phyloP scores from a whole-genome alignment of 139 green algal genomes.

The Limnomonas spitsbergensis region DNA sequence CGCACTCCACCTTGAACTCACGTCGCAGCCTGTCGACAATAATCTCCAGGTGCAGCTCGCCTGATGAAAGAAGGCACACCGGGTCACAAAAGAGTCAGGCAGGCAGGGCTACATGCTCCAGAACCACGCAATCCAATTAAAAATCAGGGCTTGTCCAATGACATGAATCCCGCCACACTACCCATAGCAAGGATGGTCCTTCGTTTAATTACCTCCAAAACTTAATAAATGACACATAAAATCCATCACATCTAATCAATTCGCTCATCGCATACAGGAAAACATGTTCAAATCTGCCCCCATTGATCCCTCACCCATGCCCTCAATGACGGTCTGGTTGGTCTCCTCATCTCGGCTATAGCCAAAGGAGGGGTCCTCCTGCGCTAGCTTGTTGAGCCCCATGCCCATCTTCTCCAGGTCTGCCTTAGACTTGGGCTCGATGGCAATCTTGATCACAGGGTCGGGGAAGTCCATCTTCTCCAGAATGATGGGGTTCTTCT shows the following conservation, averaged over 20 bases:
- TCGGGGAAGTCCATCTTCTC: slow-evolving; percentile 99
- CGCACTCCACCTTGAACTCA: slow-evolving; percentile 97
- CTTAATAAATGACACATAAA: too few relatives aligned
- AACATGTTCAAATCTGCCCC: too few relatives aligned
- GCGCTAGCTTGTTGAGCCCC: slow-evolving; percentile 93
- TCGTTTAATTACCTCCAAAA: too few relatives aligned
- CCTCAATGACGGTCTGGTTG: slow-evolving; percentile 94
- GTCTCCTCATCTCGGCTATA: slow-evolving; percentile 94
- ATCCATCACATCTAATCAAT: too few relatives aligned
- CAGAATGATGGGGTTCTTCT: slow-evolving; percentile 87
- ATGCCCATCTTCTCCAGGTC: slow-evolving; percentile 93
- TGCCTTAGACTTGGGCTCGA: slow-evolving; percentile 97
- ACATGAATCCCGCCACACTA: too few relatives aligned
- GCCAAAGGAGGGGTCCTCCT: slow-evolving; percentile 97
- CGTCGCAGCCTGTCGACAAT: slow-evolving; percentile 94
- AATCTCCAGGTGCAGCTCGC: slow-evolving; percentile 98
- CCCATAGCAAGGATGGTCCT: too few relatives aligned
- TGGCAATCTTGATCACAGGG: slow-evolving; percentile 94
- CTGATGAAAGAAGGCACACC: too few relatives aligned
- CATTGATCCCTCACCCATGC: slow-evolving; percentile 94
- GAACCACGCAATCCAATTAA: too few relatives aligned
- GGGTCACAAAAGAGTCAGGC: too few relatives aligned
- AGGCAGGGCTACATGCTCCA: too few relatives aligned
- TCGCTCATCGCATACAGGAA: too few relatives aligned
- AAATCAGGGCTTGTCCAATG: too few relatives aligned